phyloP scores from a whole-genome alignment of 805 yeast genomes.

The Hanseniaspora vineae region DNA sequence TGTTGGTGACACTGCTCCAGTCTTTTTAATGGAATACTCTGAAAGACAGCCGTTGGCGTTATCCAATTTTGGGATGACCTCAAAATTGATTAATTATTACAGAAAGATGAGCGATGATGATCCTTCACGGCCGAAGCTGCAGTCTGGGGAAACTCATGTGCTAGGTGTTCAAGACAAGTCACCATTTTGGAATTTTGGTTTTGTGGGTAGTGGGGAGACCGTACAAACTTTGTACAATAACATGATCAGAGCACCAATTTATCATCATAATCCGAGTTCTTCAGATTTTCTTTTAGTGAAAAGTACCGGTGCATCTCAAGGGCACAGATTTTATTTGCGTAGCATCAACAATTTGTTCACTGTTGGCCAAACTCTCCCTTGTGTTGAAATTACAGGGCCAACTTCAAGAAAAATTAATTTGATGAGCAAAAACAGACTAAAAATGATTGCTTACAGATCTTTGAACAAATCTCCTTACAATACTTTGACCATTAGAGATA shows the following conservation, averaged over 20 bases:
- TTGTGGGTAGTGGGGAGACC: slow-evolving; percentile 85
- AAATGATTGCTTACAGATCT: slow-evolving; percentile 86
- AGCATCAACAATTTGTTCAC: slow-evolving; percentile 61
- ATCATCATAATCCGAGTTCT: slow-evolving; percentile 62
- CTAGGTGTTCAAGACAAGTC: slow-evolving; percentile 92
- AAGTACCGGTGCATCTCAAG: slow-evolving; percentile 69
- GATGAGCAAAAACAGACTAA: slow-evolving; percentile 77
- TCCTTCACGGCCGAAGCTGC: slow-evolving; percentile 70
- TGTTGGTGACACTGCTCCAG: slow-evolving; percentile 66
- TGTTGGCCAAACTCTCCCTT: slow-evolving; percentile 89
- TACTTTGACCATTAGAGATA: slow-evolving; percentile 73
- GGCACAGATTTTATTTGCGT: slow-evolving; percentile 57
- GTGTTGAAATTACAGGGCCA: slow-evolving; percentile 92
- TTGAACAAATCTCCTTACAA: slow-evolving; percentile 62
- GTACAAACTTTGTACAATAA: slow-evolving; percentile 91
- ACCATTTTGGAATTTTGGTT: slow-evolving; percentile 97
- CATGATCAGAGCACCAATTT: slow-evolving; percentile 85
- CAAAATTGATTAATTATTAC: slow-evolving; percentile 84
- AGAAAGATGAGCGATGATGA: slow-evolving; percentile 76
- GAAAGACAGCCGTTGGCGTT: slow-evolving; percentile 79
- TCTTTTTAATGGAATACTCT: slow-evolving; percentile 74
- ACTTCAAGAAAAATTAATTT: slow-evolving; percentile 93
- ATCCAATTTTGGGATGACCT: slow-evolving; percentile 91
- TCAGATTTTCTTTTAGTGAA: slow-evolving; percentile 78
- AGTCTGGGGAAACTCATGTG: slow-evolving; percentile 90